These are phyloP conservation scores for Malassezia japonica DNA, from an alignment of 1,284 basidiomycete genomes.

Conservation along the genomic window DNA sequence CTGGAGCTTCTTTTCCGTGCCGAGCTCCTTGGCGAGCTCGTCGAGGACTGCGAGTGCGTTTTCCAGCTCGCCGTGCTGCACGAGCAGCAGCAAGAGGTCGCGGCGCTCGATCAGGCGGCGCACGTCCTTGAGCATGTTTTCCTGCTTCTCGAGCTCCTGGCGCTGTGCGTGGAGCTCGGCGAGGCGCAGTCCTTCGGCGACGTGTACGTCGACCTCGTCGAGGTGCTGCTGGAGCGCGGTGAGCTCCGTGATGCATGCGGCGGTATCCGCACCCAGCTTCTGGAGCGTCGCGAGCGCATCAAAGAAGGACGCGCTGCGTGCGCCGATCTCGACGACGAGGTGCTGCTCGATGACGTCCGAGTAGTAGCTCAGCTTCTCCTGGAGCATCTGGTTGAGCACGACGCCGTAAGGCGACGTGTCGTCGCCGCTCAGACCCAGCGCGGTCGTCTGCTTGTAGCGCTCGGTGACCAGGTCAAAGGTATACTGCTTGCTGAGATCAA, in stretches of 20 bases:
- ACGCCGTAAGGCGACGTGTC: slow-evolving; percentile 19
- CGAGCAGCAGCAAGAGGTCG: slow-evolving; percentile 28
- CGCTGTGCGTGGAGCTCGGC: slow-evolving; percentile 28
- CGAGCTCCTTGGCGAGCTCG: slow-evolving; percentile 16
- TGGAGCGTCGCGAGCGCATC: slow-evolving; percentile 88
- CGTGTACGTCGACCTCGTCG: slow-evolving; percentile 60
- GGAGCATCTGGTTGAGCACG: slow-evolving; percentile 56
- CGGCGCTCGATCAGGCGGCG: slow-evolving; percentile 29
- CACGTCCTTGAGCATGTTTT: slow-evolving; percentile 20
- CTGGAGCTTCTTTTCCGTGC: slow-evolving; percentile 14
- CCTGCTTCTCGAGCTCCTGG: slow-evolving; percentile 24
- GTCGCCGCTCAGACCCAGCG: slow-evolving; percentile 5
- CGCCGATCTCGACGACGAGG: slow-evolving; percentile 81
- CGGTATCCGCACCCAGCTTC: slow-evolving; percentile 77
- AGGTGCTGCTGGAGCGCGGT: slow-evolving; percentile 63
- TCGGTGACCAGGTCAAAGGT: slow-evolving; percentile 77
- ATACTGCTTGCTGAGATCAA: slow-evolving; percentile 73
- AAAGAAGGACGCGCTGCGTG: slow-evolving; percentile 87
- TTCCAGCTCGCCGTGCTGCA: slow-evolving; percentile 40
- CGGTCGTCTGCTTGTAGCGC: slow-evolving; percentile 41
- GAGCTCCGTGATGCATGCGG: slow-evolving; percentile 69
- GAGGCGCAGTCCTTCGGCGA: slow-evolving; percentile 27
- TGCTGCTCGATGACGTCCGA: slow-evolving; percentile 91
- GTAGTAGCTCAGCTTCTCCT: slow-evolving; percentile 85
- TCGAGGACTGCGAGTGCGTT: slow-evolving; percentile 37